Base-by-base conservation (phyloP, 2,329 filamentous ascomycete genomes). In the Talaromyces funiculosus region DNA sequence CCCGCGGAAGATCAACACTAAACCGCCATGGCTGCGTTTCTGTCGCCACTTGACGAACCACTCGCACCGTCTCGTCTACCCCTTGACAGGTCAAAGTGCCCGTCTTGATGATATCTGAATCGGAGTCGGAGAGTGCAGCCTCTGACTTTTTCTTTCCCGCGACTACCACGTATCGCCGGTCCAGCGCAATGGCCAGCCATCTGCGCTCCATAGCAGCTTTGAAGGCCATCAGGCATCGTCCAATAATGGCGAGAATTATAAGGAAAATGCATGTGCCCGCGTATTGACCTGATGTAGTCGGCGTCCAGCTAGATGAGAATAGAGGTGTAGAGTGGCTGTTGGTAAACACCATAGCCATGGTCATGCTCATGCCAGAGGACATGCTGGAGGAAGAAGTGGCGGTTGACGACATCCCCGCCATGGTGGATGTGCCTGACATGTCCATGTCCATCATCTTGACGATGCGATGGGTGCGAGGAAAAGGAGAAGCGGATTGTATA, bases 201-300 rank as follows among this genome's bases (percentile, higher is more conserved):
- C 65, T 79, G 71, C 82, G 74, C 78, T 85, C 77, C 77, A 84
- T 75, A 16, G 78, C 68, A 24, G 78, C 72, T 72, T 90, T 91
- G 67, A 84, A 79, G 2, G 92, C 92, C 55, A 93, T 78, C 16
- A 96, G 80, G 20, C 80, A 77, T 57, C 92, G 89, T 69, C 88
- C 86, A 60, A 88, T 69, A 63, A 87, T 80, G 62, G 86, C 87
- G 56, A 97, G 86, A 47, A 89, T 67, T 71, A 96, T 86, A 62
- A 97, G 83, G 77, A 97, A 97, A 73, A 97, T 90, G 79, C 93
- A 96, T 29, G 91, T 96, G 60, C 86, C 93, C 1, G 90, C 91
- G 75, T 97, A 97, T 62, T 82, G 78, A 67, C 88, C 90, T 5
- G 82, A 78, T 37, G 78, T 86, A 29, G 71, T 76, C 4, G 93